phyloP scores from a whole-genome alignment of 257 asterid species.

The Nicotiana otophora region DNA sequence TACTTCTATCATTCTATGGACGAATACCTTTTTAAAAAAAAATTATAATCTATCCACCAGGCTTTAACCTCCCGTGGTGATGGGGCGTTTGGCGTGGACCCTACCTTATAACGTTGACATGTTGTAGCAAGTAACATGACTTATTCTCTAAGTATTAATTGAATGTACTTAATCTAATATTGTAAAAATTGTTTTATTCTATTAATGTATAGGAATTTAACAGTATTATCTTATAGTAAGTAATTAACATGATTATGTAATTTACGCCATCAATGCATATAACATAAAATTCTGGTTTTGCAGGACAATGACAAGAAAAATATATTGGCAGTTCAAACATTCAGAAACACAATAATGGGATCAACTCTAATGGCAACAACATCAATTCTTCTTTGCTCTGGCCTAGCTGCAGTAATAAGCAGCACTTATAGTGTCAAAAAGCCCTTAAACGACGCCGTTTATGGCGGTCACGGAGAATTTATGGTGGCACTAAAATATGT shows the following conservation, averaged over 20 bases:
- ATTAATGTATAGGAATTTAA: neutral
- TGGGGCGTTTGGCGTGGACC: too few species aligned
- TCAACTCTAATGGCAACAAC: conserved; percentile 91
- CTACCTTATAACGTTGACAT: too few species aligned
- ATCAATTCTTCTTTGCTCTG: conserved; percentile 70
- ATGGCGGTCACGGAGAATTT: conserved; percentile 92
- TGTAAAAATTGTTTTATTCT: neutral
- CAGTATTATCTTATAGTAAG: too few species aligned
- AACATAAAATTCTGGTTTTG: neutral
- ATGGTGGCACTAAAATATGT: conserved; percentile 82
- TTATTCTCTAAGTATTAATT: too few species aligned
- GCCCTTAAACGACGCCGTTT: conserved; percentile 66
- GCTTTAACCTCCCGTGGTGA: too few species aligned
- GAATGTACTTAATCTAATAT: neutral
- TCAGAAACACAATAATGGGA: conserved; percentile 87
- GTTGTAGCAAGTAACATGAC: too few species aligned
- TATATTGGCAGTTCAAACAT: conserved; percentile 82
- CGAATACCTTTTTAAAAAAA: too few species aligned
- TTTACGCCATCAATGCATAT: neutral
- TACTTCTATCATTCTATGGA: neutral
- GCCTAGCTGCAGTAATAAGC: conserved; percentile 87
- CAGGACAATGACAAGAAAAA: conserved; percentile 94
- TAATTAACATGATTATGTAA: neutral
- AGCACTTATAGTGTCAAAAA: conserved; percentile 85
- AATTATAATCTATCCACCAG: too few species aligned